Evolutionary conservation across 2,329 filamentous ascomycete species (phyloP).

Genomic region (Fusarium zealandicum): DNA sequence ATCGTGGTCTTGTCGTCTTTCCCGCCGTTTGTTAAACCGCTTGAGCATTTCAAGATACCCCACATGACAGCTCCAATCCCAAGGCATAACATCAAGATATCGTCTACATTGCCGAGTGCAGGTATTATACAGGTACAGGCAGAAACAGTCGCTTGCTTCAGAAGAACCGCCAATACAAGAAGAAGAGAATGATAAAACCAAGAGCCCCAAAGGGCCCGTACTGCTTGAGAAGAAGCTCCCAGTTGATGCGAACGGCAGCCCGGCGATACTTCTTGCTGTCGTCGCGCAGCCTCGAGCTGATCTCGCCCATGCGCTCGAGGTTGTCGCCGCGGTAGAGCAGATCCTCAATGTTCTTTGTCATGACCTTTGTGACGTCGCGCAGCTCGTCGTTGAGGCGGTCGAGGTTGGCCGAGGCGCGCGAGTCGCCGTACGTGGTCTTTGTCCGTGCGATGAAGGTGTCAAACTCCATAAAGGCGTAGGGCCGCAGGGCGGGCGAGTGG

Average conservation of each 20-base stretch:
- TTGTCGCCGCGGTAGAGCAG: slow-evolving; percentile 93
- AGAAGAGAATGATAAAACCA: slow-evolving; percentile 81
- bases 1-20: not conserved
- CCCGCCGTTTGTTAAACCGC: no score
- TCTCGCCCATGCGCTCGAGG: slow-evolving; percentile 95
- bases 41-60: no score
- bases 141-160: slow-evolving; percentile 50
- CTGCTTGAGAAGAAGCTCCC: slow-evolving; percentile 95
- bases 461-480: slow-evolving; percentile 97
- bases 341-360: slow-evolving; percentile 99
- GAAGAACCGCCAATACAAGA: slow-evolving; percentile 94
- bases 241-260: slow-evolving; percentile 95
- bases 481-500: slow-evolving; percentile 76
- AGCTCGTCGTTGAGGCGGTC: slow-evolving; percentile 97
- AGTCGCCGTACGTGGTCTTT: slow-evolving; percentile 92
- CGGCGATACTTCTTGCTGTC: slow-evolving; percentile 94
- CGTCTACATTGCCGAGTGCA: slow-evolving; percentile 7
- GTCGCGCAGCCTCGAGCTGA: slow-evolving; percentile 84
- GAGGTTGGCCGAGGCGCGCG: slow-evolving; percentile 88
- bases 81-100: not conserved
- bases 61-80: not conserved
- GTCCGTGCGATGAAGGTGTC: slow-evolving; percentile 96
- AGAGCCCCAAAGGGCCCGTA: slow-evolving; percentile 90
- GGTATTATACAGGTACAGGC: slow-evolving; percentile 23
- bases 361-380: slow-evolving; percentile 96